Conservation (phyloP, 2,329 filamentous ascomycete genomes). For the Talaromyces sp. region DNA sequence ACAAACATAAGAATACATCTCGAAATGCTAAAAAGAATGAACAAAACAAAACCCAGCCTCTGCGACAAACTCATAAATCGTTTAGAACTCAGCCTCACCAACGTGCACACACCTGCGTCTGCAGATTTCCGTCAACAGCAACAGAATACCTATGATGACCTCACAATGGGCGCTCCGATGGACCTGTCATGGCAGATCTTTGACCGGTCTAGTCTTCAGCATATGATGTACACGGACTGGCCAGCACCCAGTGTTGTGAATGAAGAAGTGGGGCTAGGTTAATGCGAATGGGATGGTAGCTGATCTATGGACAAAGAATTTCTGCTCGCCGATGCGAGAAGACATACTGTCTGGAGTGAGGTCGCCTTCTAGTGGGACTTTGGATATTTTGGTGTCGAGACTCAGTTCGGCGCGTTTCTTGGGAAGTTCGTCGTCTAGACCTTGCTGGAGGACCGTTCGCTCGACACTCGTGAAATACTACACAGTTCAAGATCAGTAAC, state of each 20-base stretch:
- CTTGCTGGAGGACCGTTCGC: conserved; percentile 3
- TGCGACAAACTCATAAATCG: conserved; percentile 18
- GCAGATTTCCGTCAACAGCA: conserved; percentile 15
- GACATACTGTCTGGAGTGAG: conserved; percentile 20
- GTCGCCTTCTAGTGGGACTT: conserved; percentile 8
- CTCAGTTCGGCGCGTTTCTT: neutral
- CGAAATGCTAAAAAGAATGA: conserved; percentile 19
- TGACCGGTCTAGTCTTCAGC: conserved; percentile 19
- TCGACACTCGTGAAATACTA: conserved; percentile 19
- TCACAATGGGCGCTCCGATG: conserved; percentile 12
- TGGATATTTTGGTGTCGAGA: neutral
- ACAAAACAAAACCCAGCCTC: conserved; percentile 15
- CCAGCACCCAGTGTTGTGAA: conserved; percentile 1
- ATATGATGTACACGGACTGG: conserved; percentile 20
- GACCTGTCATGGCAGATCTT: conserved; percentile 20
- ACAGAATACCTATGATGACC: conserved; percentile 10
- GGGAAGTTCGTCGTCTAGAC: neutral
- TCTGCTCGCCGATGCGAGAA: conserved; percentile 17
- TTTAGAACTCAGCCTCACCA: conserved; percentile 17
- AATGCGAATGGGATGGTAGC: conserved; percentile 14
- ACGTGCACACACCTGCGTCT: conserved; percentile 15
- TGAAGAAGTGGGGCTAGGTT: conserved; percentile 1
- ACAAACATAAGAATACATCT: conserved; percentile 20
- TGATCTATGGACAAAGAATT: conserved; percentile 2
- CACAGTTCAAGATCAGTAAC: conserved; percentile 1